Evolutionary conservation across 768 basidiomycete genomes (phyloP), one percentile per base, ranked within the genome.

Genomic region (Mycena maculata): DNA sequence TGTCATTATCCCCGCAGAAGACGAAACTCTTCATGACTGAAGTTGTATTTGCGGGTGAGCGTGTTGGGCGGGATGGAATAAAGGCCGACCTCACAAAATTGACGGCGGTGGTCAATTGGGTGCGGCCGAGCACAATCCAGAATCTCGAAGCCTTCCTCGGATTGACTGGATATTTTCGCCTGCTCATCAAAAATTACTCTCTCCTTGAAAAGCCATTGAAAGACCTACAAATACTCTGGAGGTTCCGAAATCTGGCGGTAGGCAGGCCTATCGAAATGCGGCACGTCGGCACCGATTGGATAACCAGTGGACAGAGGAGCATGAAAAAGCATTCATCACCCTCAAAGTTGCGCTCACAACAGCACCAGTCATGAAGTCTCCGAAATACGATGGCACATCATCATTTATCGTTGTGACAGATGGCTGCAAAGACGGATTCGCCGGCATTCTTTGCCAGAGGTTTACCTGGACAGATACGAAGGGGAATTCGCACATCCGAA

Each of bases 1-100:
- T 84, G 4, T 84, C 80, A 0, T 58, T 85, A 1, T 79, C 82
- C 2, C 73, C 81, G 7, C 53, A 64, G 3, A 85, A 84, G 56
- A 70, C 74, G 1, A 28, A 71, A n/a, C 70, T 83, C 3, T 83
- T 83, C 68, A 73, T 81, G 69, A 74, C 75, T 0, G 76, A 80
- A 30, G 76, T 75, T 0, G 65, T 76, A 1, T 83, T 83, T 50
- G 79, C 78, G 7, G 82, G 82, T 0, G 78, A 76, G 2, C 45
- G 42, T 0, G 72, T 83, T 6, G 75, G 80, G 13, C 70, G 73
- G 1, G 45, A 72, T 0, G 82, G 83, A 0, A 73, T 84, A 6
- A 68, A 63, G 25, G 76, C 79, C 2, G 79, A 84, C 62, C 68
- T 74, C 0, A 48, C 73, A 5, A 84, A 84, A 63, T 67, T 84